Percentiles rank a stretch among this genome's conserved stretches.
These are phyloP conservation scores for Dipteronia dyeriana DNA, from an alignment of 345 rosid species.

Conservation along the genomic window DNA sequence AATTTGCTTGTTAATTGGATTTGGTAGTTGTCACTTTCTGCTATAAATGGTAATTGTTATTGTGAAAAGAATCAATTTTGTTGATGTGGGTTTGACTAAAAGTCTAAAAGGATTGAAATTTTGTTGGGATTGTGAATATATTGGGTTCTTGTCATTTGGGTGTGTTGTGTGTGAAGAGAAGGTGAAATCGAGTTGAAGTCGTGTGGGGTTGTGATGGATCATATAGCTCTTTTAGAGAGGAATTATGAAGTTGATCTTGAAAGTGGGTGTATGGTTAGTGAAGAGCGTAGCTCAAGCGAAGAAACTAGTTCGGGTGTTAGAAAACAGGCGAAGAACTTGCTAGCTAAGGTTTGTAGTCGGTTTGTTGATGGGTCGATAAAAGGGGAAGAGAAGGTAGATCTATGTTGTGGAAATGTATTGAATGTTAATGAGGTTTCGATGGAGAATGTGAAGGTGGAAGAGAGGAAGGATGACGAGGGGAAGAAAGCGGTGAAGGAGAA, in stretches of 20 bases:
- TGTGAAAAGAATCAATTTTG: constrained; percentile 18
- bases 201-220: constrained; percentile 34
- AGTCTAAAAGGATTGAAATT: not conserved
- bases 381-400: constrained; percentile 37
- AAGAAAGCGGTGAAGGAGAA: constrained; percentile 51
- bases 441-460: constrained; percentile 26
- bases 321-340: constrained; percentile 28
- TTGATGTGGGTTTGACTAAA: constrained; percentile 10
- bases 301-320: constrained; percentile 23
- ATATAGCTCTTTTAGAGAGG: constrained; percentile 29
- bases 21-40: constrained; percentile 26
- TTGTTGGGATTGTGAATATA: not conserved
- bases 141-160: constrained; percentile 14
- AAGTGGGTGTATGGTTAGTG: constrained; percentile 44
- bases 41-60: constrained; percentile 15
- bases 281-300: constrained; percentile 30
- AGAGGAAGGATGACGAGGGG: constrained; percentile 31
- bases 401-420: constrained; percentile 14
- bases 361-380: constrained; percentile 27
- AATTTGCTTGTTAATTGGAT: constrained; percentile 23
- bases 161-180: constrained; percentile 13
- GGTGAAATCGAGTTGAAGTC: constrained; percentile 19
- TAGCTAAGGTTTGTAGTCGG: constrained; percentile 30
- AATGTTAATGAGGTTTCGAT: constrained; percentile 16
- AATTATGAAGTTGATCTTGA: constrained; percentile 73